Base-by-base conservation (phyloP, 2,329 filamentous ascomycete species). In the Zasmidium cellare region DNA sequence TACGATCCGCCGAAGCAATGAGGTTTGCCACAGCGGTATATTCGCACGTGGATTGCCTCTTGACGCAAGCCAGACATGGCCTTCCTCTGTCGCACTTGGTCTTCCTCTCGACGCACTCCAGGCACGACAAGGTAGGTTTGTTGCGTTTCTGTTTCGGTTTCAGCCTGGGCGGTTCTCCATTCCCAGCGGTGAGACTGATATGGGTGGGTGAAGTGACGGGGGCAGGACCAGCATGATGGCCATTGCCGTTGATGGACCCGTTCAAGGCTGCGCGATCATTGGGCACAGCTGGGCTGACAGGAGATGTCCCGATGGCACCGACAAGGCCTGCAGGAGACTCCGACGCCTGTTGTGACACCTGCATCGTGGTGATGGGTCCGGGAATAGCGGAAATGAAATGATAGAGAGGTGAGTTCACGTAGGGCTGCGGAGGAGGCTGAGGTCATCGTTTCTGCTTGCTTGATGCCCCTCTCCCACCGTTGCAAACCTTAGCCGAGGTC, bases 31-130 rank as follows among this genome's bases (percentile, higher is more conserved):
- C 87, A 51, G 85, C 84, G 0, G 88, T 89, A 76, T 92, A 92
- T 73, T 82, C 83, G 75, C 90, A 93, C 64, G 84, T 81, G 0
- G 88, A 89, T 71, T 91, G 88, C 46, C 90, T 80, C 75, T 92
- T 92, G 67, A 91, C 86, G 72, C 88, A 88, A 80, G 73, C 72
- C 48, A 78, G 65, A 66, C 70, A 74, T 41, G 89, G 90, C 66
- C 89, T 79, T 41, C 84, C 87, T 69, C 89, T 82, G 73, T 92
- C 89, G 71, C 89, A 92, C 87, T 92, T 92, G 22, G 89, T 92
- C 76, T 92, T 92, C 65, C 89, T 81, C 75, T 91, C 88, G 20
- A 92, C 90, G 69, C 90, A 93, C 71, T 91, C 88, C 61, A 87
- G 83, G 68, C 90, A 92, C 50, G 87, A 91, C 61, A 92, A 71